Evolutionary conservation across 805 yeast species (phyloP).

Genomic region (Candida hungchunana): DNA sequence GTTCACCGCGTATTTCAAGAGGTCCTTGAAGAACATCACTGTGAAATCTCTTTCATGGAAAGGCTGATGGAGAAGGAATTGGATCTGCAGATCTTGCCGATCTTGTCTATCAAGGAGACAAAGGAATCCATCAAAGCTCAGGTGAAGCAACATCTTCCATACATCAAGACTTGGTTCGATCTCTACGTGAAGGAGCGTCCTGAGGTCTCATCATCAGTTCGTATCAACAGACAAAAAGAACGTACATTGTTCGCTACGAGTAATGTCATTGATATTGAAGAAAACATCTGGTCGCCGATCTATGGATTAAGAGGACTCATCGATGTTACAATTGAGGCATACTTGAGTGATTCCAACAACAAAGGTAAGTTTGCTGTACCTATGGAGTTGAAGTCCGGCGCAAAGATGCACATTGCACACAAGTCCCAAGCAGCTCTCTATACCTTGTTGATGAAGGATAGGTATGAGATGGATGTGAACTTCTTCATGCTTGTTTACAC

Average conservation of each 20-base stretch:
- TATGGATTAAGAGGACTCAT: conserved; percentile 87
- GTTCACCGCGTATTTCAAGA: conserved; percentile 70
- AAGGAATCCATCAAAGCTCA: conserved; percentile 39
- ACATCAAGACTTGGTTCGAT: conserved; percentile 50
- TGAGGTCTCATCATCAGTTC: conserved; percentile 18
- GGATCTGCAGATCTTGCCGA: conserved; percentile 42
- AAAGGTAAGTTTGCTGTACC: conserved; percentile 59
- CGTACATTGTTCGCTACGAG: conserved; percentile 47
- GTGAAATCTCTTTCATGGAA: conserved; percentile 27
- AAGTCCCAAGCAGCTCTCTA: conserved; percentile 85
- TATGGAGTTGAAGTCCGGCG: conserved; percentile 88
- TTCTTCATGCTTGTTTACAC: conserved; percentile 74
- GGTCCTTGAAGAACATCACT: conserved; percentile 34
- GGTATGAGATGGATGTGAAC: conserved; percentile 66
- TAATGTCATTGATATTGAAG: conserved; percentile 79
- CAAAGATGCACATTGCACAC: conserved; percentile 56
- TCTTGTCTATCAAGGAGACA: conserved; percentile 52
- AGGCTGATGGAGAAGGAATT: conserved; percentile 36
- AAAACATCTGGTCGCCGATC: conserved; percentile 85
- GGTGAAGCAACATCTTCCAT: conserved; percentile 44
- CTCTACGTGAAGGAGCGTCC: conserved; percentile 37
- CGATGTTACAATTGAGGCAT: conserved; percentile 79
- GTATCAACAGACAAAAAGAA: conserved; percentile 29
- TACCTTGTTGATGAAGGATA: conserved; percentile 70
- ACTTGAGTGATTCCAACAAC: conserved; percentile 32